Evolutionary conservation across 1,284 basidiomycete genomes (phyloP).

Genomic region (Tremellales sp.): DNA sequence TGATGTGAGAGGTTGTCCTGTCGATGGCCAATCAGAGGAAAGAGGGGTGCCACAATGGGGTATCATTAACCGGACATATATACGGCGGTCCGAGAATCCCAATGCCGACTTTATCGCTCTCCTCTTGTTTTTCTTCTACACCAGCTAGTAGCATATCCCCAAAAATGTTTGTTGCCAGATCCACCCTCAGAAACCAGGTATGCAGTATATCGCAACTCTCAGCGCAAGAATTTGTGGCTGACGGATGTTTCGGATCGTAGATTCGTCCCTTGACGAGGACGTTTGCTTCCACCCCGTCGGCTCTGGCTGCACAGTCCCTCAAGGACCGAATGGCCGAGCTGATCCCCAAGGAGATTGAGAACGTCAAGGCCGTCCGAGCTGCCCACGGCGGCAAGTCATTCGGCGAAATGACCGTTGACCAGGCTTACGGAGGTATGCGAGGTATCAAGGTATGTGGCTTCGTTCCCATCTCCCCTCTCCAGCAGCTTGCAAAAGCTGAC

Average conservation of each 20-base stretch:
- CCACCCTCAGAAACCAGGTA: slow-evolving; percentile 34
- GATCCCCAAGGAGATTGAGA: slow-evolving; percentile 83
- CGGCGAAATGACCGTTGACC: slow-evolving; percentile 84
- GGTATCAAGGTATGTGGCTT: slow-evolving; percentile 55
- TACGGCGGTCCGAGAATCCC: slow-evolving; percentile 7
- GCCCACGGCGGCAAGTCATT: slow-evolving; percentile 86
- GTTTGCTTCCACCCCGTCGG: slow-evolving; percentile 57
- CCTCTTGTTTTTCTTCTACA: too few species aligned
- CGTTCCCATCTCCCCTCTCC: background rate
- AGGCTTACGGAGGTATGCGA: slow-evolving; percentile 86
- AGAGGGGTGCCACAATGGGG: background rate
- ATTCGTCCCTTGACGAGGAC: slow-evolving; percentile 42
- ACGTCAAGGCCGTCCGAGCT: slow-evolving; percentile 77
- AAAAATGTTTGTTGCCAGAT: slow-evolving; percentile 17
- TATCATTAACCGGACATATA: background rate
- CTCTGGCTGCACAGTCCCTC: slow-evolving; percentile 65
- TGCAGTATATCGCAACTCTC: too few species aligned
- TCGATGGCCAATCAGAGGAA: background rate
- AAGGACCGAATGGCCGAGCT: slow-evolving; percentile 87
- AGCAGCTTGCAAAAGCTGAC: background rate
- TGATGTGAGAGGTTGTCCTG: slow-evolving; percentile 3
- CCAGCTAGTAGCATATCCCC: background rate
- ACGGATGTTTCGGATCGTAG: too few species aligned
- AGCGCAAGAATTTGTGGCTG: too few species aligned
- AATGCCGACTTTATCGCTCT: too few species aligned